Base-by-base conservation (phyloP, 106 monocot species). In the Posidonia australis region DNA sequence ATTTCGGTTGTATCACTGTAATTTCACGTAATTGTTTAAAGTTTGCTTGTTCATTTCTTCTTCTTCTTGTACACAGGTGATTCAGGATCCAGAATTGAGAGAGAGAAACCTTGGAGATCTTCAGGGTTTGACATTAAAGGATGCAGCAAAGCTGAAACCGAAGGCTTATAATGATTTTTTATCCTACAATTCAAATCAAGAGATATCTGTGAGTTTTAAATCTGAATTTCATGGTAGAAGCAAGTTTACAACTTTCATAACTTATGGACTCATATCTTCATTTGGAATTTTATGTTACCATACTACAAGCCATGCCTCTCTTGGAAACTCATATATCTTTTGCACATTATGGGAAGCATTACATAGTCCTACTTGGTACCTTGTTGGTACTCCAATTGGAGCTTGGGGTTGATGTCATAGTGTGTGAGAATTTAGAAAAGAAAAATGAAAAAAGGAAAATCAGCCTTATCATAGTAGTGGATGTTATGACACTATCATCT, bases 41-140 rank as follows among this genome's bases (percentile, higher is more conserved):
- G 30, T 29, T 43, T n/a, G n/a, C n/a, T 43, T 12, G 6, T 62
- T 18, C 2, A 22, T 31, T 7, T n/a, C 13, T 5, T 56, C 24
- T 14, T 5, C 16, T 1, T 29, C 30, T 60, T 55, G 59, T 59
- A 51, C n/a, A 27, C 46, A 98, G 96, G 96, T 87, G 63, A 58
- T 78, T 51, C 64, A 71, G 26, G 78, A 83, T 79, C 72, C 76
- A 51, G 63, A 58, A 67, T 44, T 98, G 65, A 84, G 96, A 76
- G 96, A 98, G 52, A 86, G 96, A 52, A 70, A 87, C 72, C 74
- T 90, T 5, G 96, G 96, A 51, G 90, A 90, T 76, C 75, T 98
- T 62, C 96, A 98, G 62, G 96, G 96, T 23, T 62, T 79, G 71
- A 78, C 77, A 41, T 67, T 84, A 32, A 69, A 58, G 32, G 85